Evolutionary conservation across 192 early-diverging fungal species (phyloP).

Genomic region (Backusella westeae): DNA sequence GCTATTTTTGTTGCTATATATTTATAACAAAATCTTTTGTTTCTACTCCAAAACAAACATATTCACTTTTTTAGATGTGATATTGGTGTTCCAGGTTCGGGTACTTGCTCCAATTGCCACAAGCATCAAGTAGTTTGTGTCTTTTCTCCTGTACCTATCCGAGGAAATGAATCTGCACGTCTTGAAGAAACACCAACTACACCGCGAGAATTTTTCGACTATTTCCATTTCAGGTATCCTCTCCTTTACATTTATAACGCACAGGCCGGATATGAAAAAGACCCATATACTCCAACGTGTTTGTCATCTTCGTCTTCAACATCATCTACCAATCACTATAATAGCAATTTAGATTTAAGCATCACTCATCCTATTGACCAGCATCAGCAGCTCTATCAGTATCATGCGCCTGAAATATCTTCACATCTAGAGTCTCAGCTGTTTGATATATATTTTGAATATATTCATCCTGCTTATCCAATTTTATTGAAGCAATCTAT

Average conservation of each 20-base stretch:
- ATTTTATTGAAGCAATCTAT: slow-evolving; percentile 3
- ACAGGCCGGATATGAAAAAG: slow-evolving; percentile 15
- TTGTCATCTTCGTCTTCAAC: background rate
- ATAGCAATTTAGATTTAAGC: background rate
- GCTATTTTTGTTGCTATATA: slow-evolving; percentile 1
- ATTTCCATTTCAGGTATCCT: slow-evolving; percentile 7
- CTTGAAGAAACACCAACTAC: slow-evolving; percentile 1
- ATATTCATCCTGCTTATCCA: slow-evolving; percentile 12
- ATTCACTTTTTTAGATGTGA: slow-evolving; percentile 26
- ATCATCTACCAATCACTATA: background rate
- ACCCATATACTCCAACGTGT: background rate
- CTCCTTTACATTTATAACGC: slow-evolving; percentile 10
- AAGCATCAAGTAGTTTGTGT: slow-evolving; percentile 20
- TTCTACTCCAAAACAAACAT: background rate
- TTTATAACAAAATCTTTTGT: background rate
- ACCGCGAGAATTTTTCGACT: background rate
- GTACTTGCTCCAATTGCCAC: slow-evolving; percentile 31
- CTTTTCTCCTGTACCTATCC: slow-evolving; percentile 19
- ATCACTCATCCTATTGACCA: background rate
- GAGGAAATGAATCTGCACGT: background rate
- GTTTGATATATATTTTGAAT: slow-evolving; percentile 18
- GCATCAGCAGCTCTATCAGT: background rate
- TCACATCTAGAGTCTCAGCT: background rate
- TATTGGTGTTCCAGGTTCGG: slow-evolving; percentile 21
- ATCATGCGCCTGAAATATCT: background rate